These are phyloP conservation scores for Amphichorda felina DNA, from an alignment of 2,329 filamentous ascomycete genomes.

Conservation along the genomic window DNA sequence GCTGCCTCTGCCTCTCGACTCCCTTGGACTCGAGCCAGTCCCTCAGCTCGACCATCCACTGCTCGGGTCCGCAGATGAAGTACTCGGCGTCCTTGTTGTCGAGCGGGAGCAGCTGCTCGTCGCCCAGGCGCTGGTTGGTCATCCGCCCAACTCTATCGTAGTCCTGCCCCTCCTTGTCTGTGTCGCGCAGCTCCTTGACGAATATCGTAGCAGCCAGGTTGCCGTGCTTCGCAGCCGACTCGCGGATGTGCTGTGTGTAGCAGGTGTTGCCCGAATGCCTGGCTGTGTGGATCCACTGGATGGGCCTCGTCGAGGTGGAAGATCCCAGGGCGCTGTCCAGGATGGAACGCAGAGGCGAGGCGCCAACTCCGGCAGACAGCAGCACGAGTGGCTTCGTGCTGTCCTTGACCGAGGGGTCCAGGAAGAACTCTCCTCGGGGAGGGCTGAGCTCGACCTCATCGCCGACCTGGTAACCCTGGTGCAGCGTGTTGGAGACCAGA, in stretches of 20 bases:
- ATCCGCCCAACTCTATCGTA: conserved; percentile 49
- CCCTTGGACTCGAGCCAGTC: conserved; percentile 39
- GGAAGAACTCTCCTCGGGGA: conserved; percentile 50
- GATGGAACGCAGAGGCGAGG: conserved; percentile 56
- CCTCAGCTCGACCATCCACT: conserved; percentile 55
- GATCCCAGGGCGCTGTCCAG: conserved; percentile 38
- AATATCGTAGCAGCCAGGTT: conserved; percentile 38
- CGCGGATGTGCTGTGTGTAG: conserved; percentile 38
- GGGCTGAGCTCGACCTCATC: conserved; percentile 42
- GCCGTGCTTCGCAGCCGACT: conserved; percentile 21
- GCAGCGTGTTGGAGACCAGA: conserved; percentile 40
- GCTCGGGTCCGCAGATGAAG: conserved; percentile 58
- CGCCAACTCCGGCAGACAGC: conserved; percentile 56
- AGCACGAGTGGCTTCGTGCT: conserved; percentile 45
- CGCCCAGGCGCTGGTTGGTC: conserved; percentile 42
- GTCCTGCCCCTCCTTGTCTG: conserved; percentile 35
- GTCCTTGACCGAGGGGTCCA: conserved; percentile 28
- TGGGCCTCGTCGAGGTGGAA: conserved; percentile 22
- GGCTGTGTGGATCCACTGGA: conserved; percentile 54
- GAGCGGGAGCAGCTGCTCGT: conserved; percentile 40
- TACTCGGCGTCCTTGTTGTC: conserved; percentile 46
- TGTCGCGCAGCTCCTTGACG: conserved; percentile 33
- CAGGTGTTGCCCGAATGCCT: conserved; percentile 37
- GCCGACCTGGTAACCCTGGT: conserved; percentile 33
- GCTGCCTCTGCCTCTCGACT: conserved; percentile 45